These are phyloP conservation scores for Medicago truncatula DNA, from an alignment of 306 rosid species.

Conservation along the genomic window MtrunA17r5.0-ANR NC_053043.1:8260501-8261000, in stretches of 20 bases:
- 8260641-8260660: background rate
- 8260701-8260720: background rate
- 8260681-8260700: slow-evolving; percentile 28
- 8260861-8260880: too few species aligned
- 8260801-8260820: slow-evolving; percentile 32
- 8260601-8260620: slow-evolving; percentile 22
- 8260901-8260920: too few species aligned
- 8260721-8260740: slow-evolving; percentile 14
- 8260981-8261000: too few species aligned
- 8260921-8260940: too few species aligned
- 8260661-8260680: background rate
- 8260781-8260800: background rate
- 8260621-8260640: slow-evolving; percentile 15
- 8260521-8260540: slow-evolving; percentile 19
- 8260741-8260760: too few species aligned
- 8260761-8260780: too few species aligned
- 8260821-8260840: too few species aligned
- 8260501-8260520: slow-evolving; percentile 76
- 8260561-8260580: slow-evolving; percentile 6
- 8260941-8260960: too few species aligned
- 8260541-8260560: background rate
- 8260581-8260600: background rate
- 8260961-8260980: too few species aligned
- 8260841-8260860: too few species aligned
- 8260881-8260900: too few species aligned